Base-by-base conservation (phyloP, 2,329 filamentous ascomycete species). In the Stemphylium lycopersici region DNA sequence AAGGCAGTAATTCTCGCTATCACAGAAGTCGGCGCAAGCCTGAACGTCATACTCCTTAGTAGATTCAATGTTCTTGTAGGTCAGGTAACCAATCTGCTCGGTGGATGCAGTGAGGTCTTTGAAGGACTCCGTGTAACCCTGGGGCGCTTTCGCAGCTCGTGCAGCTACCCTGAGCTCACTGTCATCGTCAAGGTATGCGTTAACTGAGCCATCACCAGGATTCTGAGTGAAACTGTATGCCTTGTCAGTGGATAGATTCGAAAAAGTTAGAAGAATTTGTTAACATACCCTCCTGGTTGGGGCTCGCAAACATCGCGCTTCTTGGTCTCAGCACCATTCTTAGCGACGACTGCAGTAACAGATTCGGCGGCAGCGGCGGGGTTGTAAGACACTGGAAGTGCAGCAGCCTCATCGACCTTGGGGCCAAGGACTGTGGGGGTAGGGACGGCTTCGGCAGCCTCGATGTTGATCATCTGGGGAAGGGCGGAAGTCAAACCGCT, bases 381-480 rank as follows among this genome's bases (percentile, higher is more conserved):
- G 24, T 55, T 24, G 48, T 55, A 52, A 13, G 32, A 18, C 5
- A 42, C 31, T 8, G 48, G 39, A 10, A 22, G 20, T 15, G 41
- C 38, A 31, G 52, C 29, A 26, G 32, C 34, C 40, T 46, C 66
- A 10, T 49, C 51, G n/a, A 71, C 50, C 13, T 69, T 68, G 22
- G 73, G 65, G 6, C 63, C 61, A 31, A 71, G 65, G 26, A 64
- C 60, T 2, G 66, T 43, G 10, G 63, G 61, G 18, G 69, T 69
- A 37, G 71, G 59, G 5, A 75, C 71, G 10, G 69, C 65, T 26
- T 67, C 48, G 55, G 75, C 68, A 43, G 76, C 70, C 32, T 72
- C 71, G 31, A 76, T 68, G 52, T 79, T 70, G 44, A 79, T 75
- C 6, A 62, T 55, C 52, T 67, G 58, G 45, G 67, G 66, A 45